Base-by-base conservation (phyloP, 441 rosid species). In the Populus tomentosa region DNA sequence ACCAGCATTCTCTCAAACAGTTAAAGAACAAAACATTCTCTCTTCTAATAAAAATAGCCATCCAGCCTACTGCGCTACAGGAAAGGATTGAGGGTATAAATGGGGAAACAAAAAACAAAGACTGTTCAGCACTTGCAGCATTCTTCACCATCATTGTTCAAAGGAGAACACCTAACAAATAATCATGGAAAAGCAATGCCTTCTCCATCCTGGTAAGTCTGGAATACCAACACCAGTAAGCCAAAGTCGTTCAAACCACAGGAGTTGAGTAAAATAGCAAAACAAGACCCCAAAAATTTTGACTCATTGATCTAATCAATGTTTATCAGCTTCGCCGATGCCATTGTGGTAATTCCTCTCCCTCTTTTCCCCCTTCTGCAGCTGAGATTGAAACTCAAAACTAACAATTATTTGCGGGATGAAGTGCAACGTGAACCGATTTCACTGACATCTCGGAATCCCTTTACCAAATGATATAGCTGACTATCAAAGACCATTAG, bases 391-490 rank as follows among this genome's bases (percentile, higher is more conserved):
- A 18, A 76, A 76, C 61, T 77, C 16, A 32, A 30, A 70, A 21
- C 68, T n/a, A 50, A 53, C 23, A n/a, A 11, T n/a, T 10, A 33
- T 50, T 62, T 28, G 1, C 11, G 10, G 5, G 18, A 62, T 61
- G 66, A 33, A 69, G 69, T 69, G 40, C 62, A 69, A 3, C n/a
- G 5, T 62, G 30, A n/a, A 42, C 69, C 16, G 5, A 28, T 61
- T 36, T 42, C 75, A 71, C 21, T 18, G 38, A 28, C 64, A 69
- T 40, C 67, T 77, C 32, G 33, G 81, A 74, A n/a, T 50, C 33
- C 70, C 20, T 23, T 64, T 32, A 61, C 65, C 59, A 9, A 3
- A 56, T 69, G 50, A 24, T 67, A 28, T 38, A 69, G 69, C 28
- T 69, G 40, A 16, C 81, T 40, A 28, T 11, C 33, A 35, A 75